These are phyloP conservation scores for Trichoderma brevicompactum DNA, from an alignment of 2,329 filamentous ascomycete genomes.

Conservation along the genomic window DNA sequence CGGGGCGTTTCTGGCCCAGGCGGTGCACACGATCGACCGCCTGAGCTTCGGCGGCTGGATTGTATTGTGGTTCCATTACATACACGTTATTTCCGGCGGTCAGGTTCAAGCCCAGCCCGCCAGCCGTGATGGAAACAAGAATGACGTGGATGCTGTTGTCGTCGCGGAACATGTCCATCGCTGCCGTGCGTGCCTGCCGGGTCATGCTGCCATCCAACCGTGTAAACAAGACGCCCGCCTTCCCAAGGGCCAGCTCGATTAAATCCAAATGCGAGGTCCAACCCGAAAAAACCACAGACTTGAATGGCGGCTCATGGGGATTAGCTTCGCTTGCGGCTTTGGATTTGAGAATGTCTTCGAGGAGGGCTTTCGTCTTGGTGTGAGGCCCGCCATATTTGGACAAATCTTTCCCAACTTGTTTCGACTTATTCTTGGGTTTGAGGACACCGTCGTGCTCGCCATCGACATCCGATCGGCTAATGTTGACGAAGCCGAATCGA, in stretches of 20 bases:
- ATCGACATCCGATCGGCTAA: constrained; percentile 66
- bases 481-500: constrained; percentile 66
- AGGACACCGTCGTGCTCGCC: constrained; percentile 59
- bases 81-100: constrained; percentile 88
- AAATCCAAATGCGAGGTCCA: constrained; percentile 96
- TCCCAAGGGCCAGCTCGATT: constrained; percentile 78
- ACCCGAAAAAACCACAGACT: constrained; percentile 93
- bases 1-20: constrained; percentile 85
- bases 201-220: constrained; percentile 93
- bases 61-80: constrained; percentile 99
- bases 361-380: constrained; percentile 84
- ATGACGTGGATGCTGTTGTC: constrained; percentile 76
- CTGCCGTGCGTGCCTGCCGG: constrained; percentile 71
- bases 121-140: constrained; percentile 89
- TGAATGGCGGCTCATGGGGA: constrained; percentile 74
- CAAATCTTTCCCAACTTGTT: constrained; percentile 57
- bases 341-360: constrained; percentile 72
- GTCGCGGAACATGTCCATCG: constrained; percentile 77
- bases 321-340: constrained; percentile 64
- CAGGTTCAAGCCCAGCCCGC: constrained; percentile 88
- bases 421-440: constrained; percentile 39
- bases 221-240: constrained; percentile 67
- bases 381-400: constrained; percentile 82
- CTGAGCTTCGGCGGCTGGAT: constrained; percentile 92
- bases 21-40: constrained; percentile 96